Base-by-base conservation (phyloP, 139 green algal species). In the Chlorella sp. region DNA sequence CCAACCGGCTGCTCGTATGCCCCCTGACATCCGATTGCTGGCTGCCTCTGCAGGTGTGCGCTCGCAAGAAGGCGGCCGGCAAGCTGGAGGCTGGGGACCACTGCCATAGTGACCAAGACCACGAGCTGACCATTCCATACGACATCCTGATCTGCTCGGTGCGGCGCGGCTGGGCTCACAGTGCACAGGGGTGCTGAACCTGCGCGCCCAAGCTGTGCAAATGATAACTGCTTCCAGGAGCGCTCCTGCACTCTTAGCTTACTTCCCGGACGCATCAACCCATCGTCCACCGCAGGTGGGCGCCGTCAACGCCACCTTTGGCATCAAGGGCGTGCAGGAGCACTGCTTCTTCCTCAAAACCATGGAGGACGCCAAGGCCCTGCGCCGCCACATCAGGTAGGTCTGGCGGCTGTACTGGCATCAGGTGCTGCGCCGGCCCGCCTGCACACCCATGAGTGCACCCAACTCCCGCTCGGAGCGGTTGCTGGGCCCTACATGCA, bases 281-380 rank as follows among this genome's bases (percentile, higher is more conserved):
- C 44, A 51, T 17, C 38, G 21, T 56, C 21, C 25, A 4, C 2
- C 36, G 38, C 38, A 56, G 30, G 83, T 90, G 25, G 92, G 92
- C 12, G 79, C 85, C 4, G 69, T 90, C 41, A 84, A 69, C 81
- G 94, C 93, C 81, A 94, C 91, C 32, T 95, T 95, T 74, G 86
- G 87, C 47, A 88, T 87, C 26, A 87, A 87, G 0, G 92, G 92
- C 4, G 91, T 94, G 38, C 55, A 87, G 21, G 91, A 95, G 78
- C 78, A 95, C 80, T 90, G 83, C 82, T 86, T 91, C 80, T 94
- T 95, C 84, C 80, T 95, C 44, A 94, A 94, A 64, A 82, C 86
- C 67, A 82, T 92, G 32, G 73, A 39, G 36, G 75, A 89, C 36
- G 89, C 89, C 65, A 81, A 86, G 44, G 41, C 20, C 26, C 75